Evolutionary conservation across 2,329 filamentous ascomycete genomes (phyloP).

Genomic region (Phialophora expanda): DNA sequence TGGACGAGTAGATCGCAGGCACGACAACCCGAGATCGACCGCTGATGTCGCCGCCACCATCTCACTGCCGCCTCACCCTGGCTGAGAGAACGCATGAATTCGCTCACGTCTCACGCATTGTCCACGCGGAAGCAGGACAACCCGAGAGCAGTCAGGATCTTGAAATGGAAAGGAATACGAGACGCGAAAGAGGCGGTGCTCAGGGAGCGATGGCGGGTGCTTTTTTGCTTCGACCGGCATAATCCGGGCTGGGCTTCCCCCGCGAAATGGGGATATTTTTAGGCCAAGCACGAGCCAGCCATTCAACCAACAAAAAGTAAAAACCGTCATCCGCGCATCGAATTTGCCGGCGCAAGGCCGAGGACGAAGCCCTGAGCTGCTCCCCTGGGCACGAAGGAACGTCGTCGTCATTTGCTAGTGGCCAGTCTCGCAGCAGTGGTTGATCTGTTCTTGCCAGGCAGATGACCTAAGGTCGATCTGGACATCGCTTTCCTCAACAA

Average conservation of each 20-base stretch:
- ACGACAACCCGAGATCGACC: not conserved
- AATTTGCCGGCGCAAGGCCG: conserved; percentile 15
- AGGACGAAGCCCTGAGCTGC: conserved; percentile 16
- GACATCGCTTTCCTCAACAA: not conserved
- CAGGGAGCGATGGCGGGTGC: not conserved
- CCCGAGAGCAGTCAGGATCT: conserved; percentile 7
- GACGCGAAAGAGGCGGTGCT: conserved; percentile 12
- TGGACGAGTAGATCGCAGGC: not conserved
- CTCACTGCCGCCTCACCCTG: not conserved
- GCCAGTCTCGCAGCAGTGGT: not conserved
- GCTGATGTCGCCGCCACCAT: not conserved
- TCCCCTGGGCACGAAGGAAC: not conserved
- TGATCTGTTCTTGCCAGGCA: not conserved
- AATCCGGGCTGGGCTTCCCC: not conserved
- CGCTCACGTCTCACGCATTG: not conserved
- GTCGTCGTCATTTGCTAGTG: not conserved
- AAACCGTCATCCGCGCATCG: not conserved
- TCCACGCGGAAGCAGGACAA: conserved; percentile 6
- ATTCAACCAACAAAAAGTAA: not conserved
- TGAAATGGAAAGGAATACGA: conserved; percentile 16
- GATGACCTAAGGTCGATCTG: not conserved
- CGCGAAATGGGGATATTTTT: conserved; percentile 13
- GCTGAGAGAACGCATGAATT: not conserved
- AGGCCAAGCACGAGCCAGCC: not conserved
- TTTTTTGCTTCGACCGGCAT: not conserved